These are phyloP conservation scores for Podospora anserina DNA, from an alignment of 495 filamentous ascomycete species.

Conservation along the genomic window DNA sequence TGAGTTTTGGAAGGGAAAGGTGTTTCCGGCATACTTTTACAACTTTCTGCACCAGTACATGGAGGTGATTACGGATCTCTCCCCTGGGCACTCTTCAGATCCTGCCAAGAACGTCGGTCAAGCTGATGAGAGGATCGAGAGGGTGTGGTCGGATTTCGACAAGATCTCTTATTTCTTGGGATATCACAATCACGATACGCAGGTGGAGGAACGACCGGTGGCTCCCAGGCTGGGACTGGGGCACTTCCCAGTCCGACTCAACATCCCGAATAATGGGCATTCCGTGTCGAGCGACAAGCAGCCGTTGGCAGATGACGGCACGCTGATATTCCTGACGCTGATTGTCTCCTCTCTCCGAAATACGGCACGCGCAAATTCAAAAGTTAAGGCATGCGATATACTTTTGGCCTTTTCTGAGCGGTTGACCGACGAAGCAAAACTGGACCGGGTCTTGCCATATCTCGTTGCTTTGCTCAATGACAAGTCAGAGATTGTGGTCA, in stretches of 20 bases:
- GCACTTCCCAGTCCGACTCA: constrained; percentile 73
- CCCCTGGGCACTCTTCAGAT: constrained; percentile 63
- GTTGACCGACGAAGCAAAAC: constrained; percentile 91
- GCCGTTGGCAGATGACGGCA: constrained; percentile 73
- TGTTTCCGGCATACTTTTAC: constrained; percentile 95
- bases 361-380: constrained; percentile 80
- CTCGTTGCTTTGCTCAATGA: constrained; percentile 78
- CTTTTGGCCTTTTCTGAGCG: constrained; percentile 89
- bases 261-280: constrained; percentile 80
- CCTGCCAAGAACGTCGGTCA: constrained; percentile 66
- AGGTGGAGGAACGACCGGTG: constrained; percentile 30
- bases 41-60: constrained; percentile 97
- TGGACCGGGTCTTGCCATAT: constrained; percentile 91
- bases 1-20: constrained; percentile 84
- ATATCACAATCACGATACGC: constrained; percentile 51
- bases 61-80: constrained; percentile 92
- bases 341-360: constrained; percentile 85
- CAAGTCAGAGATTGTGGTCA: constrained; percentile 73
- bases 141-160: constrained; percentile 91
- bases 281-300: constrained; percentile 47
- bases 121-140: constrained; percentile 88
- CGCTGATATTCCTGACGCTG: constrained; percentile 84
- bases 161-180: constrained; percentile 94
- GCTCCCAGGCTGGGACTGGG: constrained; percentile 47
- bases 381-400: constrained; percentile 87